phyloP scores from a whole-genome alignment of 306 rosid genomes.

The Sechiopsis laciniata region DNA sequence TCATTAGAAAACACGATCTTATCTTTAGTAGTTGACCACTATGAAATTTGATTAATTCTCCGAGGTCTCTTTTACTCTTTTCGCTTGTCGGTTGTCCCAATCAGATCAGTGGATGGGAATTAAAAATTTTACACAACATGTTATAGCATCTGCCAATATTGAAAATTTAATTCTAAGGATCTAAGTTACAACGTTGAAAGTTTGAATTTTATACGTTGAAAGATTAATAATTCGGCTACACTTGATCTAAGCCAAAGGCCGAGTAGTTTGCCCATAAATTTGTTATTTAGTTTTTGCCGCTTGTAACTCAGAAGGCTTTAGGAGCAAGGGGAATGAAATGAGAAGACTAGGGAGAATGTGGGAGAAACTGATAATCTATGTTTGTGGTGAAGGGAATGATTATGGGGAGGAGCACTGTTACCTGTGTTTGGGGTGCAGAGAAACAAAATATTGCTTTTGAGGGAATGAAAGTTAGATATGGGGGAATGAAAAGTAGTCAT shows the following conservation, averaged over 20 bases:
- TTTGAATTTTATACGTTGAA: constrained; percentile 3
- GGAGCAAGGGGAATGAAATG: too few species aligned
- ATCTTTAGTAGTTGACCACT: neutral
- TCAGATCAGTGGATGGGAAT: neutral
- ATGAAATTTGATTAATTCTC: neutral
- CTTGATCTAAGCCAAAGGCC: neutral
- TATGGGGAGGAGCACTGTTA: too few species aligned
- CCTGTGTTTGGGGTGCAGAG: too few species aligned
- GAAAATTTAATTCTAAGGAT: neutral
- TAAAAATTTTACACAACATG: neutral
- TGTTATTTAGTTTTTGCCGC: neutral
- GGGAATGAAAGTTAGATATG: too few species aligned
- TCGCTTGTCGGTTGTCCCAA: neutral
- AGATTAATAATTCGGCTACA: neutral
- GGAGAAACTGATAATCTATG: too few species aligned
- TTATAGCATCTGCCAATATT: neutral
- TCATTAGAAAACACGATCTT: neutral
- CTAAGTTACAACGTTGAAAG: neutral
- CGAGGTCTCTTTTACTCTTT: neutral
- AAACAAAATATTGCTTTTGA: too few species aligned
- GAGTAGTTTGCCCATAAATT: neutral
- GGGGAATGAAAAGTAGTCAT: too few species aligned
- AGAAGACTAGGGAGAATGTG: too few species aligned
- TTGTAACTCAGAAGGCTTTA: neutral
- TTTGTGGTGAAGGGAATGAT: too few species aligned